A percentile compares a stretch with the other conserved stretches of the same genome.
Conservation (phyloP, 345 rosid genomes). For the Streptanthus diversifolius region DNA sequence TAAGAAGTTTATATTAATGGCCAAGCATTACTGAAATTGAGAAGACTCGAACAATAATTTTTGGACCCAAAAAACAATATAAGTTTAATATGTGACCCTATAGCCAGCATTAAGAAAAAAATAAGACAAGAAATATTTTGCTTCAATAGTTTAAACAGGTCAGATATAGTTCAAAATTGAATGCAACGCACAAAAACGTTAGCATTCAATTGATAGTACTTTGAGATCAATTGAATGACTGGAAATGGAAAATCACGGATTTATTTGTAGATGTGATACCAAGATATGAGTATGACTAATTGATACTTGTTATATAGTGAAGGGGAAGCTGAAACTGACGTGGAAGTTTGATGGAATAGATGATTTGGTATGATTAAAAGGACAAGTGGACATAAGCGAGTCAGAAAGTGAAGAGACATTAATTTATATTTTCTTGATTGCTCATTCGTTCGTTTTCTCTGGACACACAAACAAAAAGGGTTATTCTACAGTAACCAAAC, state of each 20-base stretch:
- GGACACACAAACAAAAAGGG: conserved; percentile 17
- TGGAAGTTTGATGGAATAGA: conserved; percentile 28
- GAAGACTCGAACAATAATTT: neutral
- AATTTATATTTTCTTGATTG: neutral
- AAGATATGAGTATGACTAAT: neutral
- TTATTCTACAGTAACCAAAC: conserved; percentile 22
- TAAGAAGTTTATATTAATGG: neutral
- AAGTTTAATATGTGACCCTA: neutral
- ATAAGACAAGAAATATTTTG: neutral
- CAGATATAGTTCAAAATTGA: neutral
- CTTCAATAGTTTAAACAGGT: neutral
- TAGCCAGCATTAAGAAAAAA: neutral
- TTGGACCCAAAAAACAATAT: neutral
- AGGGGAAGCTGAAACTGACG: conserved; percentile 2
- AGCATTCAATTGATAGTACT: neutral
- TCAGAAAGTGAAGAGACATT: conserved; percentile 31
- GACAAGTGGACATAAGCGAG: conserved; percentile 34
- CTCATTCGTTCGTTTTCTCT: conserved; percentile 17
- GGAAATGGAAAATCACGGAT: neutral
- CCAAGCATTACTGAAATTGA: neutral
- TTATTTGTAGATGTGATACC: neutral
- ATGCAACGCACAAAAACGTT: neutral
- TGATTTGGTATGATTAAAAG: conserved; percentile 28
- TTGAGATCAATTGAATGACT: neutral
- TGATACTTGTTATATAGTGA: no score